A percentile compares a stretch with the other conserved stretches of the same genome.
phyloP scores from a whole-genome alignment of 2,329 filamentous ascomycete genomes.

The Botrytis elliptica region DNA sequence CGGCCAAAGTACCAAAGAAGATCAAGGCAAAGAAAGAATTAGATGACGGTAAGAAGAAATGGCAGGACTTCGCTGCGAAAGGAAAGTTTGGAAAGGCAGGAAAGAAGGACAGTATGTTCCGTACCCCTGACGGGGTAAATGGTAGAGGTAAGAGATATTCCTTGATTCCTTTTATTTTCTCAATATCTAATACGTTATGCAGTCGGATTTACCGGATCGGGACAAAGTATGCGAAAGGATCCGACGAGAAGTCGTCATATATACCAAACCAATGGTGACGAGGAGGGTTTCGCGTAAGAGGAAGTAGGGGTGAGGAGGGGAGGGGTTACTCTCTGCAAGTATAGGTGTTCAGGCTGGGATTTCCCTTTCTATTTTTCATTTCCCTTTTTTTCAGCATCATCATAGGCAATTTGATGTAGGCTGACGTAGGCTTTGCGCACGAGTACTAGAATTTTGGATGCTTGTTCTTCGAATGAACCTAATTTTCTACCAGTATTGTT shows the following conservation, averaged over 20 bases:
- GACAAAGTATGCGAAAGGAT: slow-evolving; percentile 94
- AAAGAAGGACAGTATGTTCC: slow-evolving; percentile 97
- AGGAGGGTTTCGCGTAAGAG: slow-evolving; percentile 47
- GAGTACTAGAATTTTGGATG: slow-evolving; percentile 27
- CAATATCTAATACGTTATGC: slow-evolving; percentile 36
- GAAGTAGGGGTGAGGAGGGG: slow-evolving; percentile 28
- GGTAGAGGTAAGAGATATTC: slow-evolving; percentile 66
- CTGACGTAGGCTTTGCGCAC: slow-evolving; percentile 42
- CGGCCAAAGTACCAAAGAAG: slow-evolving; percentile 75
- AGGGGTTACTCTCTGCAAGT: slow-evolving; percentile 41
- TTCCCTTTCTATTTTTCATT: slow-evolving; percentile 26
- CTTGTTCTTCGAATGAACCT: slow-evolving; percentile 29
- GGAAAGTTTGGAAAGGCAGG: slow-evolving; percentile 62
- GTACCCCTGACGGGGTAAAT: slow-evolving; percentile 81
- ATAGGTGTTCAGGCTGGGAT: slow-evolving; percentile 39
- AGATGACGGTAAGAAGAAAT: slow-evolving; percentile 87
- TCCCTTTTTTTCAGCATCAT: slow-evolving; percentile 20
- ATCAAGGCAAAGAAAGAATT: slow-evolving; percentile 89
- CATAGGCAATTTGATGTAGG: slow-evolving; percentile 40
- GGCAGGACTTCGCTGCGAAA: slow-evolving; percentile 89
- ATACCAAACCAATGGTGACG: slow-evolving; percentile 74
- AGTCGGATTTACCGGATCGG: slow-evolving; percentile 97
- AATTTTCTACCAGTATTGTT: slow-evolving; percentile 20
- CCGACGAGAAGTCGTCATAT: slow-evolving; percentile 77
- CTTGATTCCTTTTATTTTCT: slow-evolving; percentile 32